These are phyloP conservation scores for Tuber microsphaerosporum DNA, from an alignment of 495 filamentous ascomycete genomes.

Conservation along the genomic window DNA sequence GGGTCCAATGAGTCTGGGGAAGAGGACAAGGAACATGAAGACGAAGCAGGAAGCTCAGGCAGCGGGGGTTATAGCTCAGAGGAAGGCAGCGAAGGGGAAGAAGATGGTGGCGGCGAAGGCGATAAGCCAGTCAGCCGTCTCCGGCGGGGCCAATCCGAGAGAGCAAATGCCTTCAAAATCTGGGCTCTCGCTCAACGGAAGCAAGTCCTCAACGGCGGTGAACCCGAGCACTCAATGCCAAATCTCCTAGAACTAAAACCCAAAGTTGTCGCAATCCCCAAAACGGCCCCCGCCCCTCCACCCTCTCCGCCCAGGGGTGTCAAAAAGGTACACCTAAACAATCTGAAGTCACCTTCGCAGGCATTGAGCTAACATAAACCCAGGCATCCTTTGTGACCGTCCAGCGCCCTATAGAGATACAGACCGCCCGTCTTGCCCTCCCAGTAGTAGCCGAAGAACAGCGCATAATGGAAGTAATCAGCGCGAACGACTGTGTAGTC, in stretches of 20 bases:
- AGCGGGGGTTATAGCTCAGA: conserved; percentile 42
- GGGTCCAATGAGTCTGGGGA: conserved; percentile 32
- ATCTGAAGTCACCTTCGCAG: not conserved
- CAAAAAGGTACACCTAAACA: conserved; percentile 7
- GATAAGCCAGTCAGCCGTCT: conserved; percentile 45
- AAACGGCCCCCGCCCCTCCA: not conserved
- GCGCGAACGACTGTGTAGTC: conserved; percentile 77
- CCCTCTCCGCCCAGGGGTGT: conserved; percentile 35
- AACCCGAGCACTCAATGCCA: conserved; percentile 29
- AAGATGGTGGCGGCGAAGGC: conserved; percentile 39
- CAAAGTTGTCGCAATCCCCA: not conserved
- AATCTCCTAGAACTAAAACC: conserved; percentile 21
- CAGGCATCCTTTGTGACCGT: conserved; percentile 70
- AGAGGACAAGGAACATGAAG: conserved; percentile 42
- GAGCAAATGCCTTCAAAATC: conserved; percentile 70
- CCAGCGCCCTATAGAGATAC: conserved; percentile 62
- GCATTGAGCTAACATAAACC: not conserved
- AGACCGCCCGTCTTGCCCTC: conserved; percentile 66
- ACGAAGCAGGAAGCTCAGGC: conserved; percentile 38
- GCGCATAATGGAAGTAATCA: conserved; percentile 95
- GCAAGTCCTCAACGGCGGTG: conserved; percentile 51
- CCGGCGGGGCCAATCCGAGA: conserved; percentile 34
- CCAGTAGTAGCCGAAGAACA: conserved; percentile 94
- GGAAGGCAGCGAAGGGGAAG: conserved; percentile 33
- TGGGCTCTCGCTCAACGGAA: conserved; percentile 87